A percentile compares a stretch with the other conserved stretches of the same genome.
These are phyloP conservation scores for Yarrowia sp. DNA, from an alignment of 805 yeast species.

Conservation along the genomic window DNA sequence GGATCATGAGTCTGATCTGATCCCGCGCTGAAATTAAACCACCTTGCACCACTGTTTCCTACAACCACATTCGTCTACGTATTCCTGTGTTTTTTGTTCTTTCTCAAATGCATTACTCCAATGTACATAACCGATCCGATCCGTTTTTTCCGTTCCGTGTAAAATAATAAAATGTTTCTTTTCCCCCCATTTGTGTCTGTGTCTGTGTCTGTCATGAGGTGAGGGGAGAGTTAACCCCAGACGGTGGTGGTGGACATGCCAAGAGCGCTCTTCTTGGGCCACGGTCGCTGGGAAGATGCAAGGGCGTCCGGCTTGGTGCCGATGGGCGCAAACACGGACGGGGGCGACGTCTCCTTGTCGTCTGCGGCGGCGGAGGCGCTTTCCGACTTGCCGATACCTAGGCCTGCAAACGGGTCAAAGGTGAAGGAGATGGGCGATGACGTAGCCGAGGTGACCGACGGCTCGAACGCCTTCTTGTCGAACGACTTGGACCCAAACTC, in stretches of 20 bases:
- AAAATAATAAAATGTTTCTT: constrained; percentile 16
- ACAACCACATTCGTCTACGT: too few relatives aligned
- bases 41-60: too few relatives aligned
- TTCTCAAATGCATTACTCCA: constrained; percentile 19
- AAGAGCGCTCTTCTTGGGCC: constrained; percentile 24
- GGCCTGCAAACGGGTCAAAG: constrained; percentile 21
- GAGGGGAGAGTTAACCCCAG: neutral
- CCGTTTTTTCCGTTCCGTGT: constrained; percentile 22
- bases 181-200: too few relatives aligned
- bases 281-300: constrained; percentile 23
- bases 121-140: constrained; percentile 22
- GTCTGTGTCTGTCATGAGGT: too few relatives aligned
- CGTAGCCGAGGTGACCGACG: constrained; percentile 3
- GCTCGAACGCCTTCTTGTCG: too few relatives aligned
- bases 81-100: too few relatives aligned
- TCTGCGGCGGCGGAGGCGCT: neutral
- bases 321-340: constrained; percentile 23
- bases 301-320: constrained; percentile 21
- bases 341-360: neutral
- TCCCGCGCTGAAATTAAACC: too few relatives aligned
- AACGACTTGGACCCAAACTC: too few relatives aligned
- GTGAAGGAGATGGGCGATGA: constrained; percentile 24
- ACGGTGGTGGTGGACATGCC: constrained; percentile 17
- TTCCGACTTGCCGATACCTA: neutral
- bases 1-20: neutral